Conservation (phyloP, 768 basidiomycete species). For the Hemileccinum impolitum region DNA sequence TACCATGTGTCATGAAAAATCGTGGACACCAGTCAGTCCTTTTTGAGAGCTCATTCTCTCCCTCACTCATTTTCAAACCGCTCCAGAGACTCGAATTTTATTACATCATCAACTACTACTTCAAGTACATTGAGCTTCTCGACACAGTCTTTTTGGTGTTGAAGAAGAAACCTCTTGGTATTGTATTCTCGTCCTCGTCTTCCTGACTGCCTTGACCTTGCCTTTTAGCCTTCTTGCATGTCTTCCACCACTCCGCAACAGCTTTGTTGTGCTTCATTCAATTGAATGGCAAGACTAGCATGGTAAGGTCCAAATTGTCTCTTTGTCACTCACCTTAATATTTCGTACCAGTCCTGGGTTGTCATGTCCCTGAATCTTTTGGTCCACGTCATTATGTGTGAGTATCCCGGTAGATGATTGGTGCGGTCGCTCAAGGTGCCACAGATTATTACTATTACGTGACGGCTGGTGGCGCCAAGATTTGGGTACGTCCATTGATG, state of each 20-base stretch:
- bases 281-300: conserved; percentile 89
- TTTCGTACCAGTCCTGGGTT: conserved; percentile 80
- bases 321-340: neutral
- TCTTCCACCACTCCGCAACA: conserved; percentile 99
- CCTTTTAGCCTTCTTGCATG: conserved; percentile 85
- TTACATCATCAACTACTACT: conserved; percentile 99
- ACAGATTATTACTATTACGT: conserved; percentile 99
- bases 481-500: conserved; percentile 67
- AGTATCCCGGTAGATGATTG: conserved; percentile 29
- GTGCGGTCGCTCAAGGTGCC: neutral
- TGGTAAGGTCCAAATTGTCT: conserved; percentile 52
- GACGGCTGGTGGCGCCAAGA: conserved; percentile 92
- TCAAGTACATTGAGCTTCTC: conserved; percentile 95
- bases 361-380: conserved; percentile 86
- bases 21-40: conserved; percentile 86
- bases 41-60: neutral
- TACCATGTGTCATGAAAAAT: conserved; percentile 68
- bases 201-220: conserved; percentile 4
- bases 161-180: conserved; percentile 98
- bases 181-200: conserved; percentile 22
- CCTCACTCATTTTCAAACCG: conserved; percentile 1
- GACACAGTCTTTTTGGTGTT: conserved; percentile 97
- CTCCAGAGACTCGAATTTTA: conserved; percentile 85
- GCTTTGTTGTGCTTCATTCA: conserved; percentile 93
- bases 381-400: conserved; percentile 98